Evolutionary conservation across 2,329 filamentous ascomycete species (phyloP), one percentile per base, ranked within the genome.

Genomic region (Lachnellula willkommii): DNA sequence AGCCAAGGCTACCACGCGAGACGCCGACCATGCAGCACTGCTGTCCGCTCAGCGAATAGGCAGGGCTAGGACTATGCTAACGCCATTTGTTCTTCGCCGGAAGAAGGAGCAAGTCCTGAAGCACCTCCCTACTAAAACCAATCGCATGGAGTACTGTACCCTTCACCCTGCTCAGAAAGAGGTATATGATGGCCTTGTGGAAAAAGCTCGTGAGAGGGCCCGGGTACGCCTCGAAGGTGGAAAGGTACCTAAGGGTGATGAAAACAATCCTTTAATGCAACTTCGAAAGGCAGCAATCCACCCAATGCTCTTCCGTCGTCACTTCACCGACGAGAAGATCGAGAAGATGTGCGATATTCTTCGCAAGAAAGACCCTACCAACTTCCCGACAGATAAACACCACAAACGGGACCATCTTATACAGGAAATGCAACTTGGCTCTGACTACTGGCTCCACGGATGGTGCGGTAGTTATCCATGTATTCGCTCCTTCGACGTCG

Each of bases 271-370:
- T 26, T 87, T 96, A 77, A 94, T 96, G 81, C 90, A 92, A 70
- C 81, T 97, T 17, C 88, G 93, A 46, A 93, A 96, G 70, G 90
- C 93, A 2, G 89, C 94, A 0, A 90, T 96, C 45, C 94, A 99
- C 67, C 90, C 92, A 0, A 80, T 96, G 52, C 81, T 99, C 9
- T 94, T 95, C 72, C 83, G 93, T 4, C 84, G 87, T 2, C 81
- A 89, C 60, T 99, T 94, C 69, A 82, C 82, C 11, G 86, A 96
- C 65, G 76, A 80, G 35, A 87, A 79, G 55, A 82, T 96, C 5
- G 78, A 83, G 55, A 84, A 90, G 66, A 95, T 97, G 81, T 82
- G 85, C 2, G 82, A 83, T 61, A 85, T 89, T 2, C 82, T 94
- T 60, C 81, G 95, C 71, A 85, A 84, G 59, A 85, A 87, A 56